A percentile compares a stretch with the other conserved stretches of the same genome.
Conservation (phyloP, 73 alveolate species). For the Strombidium stylifer region DNA sequence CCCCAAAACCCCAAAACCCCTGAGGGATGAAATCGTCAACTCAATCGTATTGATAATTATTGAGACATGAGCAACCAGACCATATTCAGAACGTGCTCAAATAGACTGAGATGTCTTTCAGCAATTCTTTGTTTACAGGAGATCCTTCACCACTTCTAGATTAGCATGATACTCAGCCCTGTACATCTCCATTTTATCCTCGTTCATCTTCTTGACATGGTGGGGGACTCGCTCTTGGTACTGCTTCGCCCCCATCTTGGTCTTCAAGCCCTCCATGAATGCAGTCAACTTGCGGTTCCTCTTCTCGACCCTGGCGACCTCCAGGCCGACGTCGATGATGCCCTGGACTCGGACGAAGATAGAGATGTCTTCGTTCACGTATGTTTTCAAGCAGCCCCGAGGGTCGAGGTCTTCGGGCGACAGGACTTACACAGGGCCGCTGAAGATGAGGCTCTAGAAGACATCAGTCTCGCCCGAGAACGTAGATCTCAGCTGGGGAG, state of each 20-base stretch:
- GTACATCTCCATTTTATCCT: conserved; percentile 49
- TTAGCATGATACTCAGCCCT: conserved; percentile 54
- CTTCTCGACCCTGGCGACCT: conserved; percentile 72
- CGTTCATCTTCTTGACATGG: conserved; percentile 64
- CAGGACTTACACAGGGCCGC: conserved; percentile 18
- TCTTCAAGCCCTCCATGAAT: conserved; percentile 57
- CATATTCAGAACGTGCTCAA: too few relatives aligned
- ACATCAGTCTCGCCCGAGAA: not conserved
- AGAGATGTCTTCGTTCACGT: conserved; percentile 53
- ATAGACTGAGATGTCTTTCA: not conserved
- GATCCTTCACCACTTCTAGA: conserved; percentile 43
- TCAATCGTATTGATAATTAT: not conserved
- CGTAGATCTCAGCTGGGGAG: conserved; percentile 39
- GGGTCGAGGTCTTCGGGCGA: conserved; percentile 65
- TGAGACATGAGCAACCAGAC: not conserved
- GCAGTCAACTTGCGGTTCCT: conserved; percentile 59
- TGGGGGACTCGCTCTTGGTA: conserved; percentile 71
- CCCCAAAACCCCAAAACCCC: too few relatives aligned
- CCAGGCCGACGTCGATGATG: conserved; percentile 70
- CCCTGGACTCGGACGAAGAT: conserved; percentile 76
- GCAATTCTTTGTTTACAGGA: not conserved
- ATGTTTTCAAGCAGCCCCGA: conserved; percentile 75
- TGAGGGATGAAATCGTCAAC: too few relatives aligned
- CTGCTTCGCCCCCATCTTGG: conserved; percentile 66
- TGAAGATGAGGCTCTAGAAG: conserved; percentile 14